Base-by-base conservation (phyloP, 2,329 filamentous ascomycete species). In the Tympanopsis confertula region DNA sequence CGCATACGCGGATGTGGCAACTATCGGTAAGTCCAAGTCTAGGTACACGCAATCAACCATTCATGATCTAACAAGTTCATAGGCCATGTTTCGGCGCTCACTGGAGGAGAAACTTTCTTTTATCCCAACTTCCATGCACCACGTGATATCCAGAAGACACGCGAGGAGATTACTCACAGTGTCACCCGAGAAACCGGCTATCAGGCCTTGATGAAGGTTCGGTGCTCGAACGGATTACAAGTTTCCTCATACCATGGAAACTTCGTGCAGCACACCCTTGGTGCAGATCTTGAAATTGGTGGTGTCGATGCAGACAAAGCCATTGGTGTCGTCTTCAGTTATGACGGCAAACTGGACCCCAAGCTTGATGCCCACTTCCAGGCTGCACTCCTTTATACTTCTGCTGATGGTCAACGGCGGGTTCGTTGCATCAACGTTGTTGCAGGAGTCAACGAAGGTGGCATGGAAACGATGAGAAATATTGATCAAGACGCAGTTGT, bases 281-380 rank as follows among this genome's bases (percentile, higher is more conserved):
- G 87, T 10, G 87, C 88, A 3, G 91, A 98, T 58, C 73, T 98
- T 33, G 88, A 98, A 55, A 85, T 98, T 50, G 91, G 91, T 19
- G 76, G 84, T 37, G 78, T 96, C 37, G 91, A 96, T 55, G 80
- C 86, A 15, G 91, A 98, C 61, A 95, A 95, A 63, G 86, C 89
- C 7, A 72, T 98, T 46, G 84, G 81, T 3, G 85, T 96, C 10
- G 81, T 86, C 36, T 98, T 98, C 57, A 84, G 76, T 49, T 94
- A 98, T 57, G 91, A 98, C 53, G 91, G 91, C 42, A 96, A 96
- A 61, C 74, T 98, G n/a, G 91, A 98, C 58, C 69, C 86, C 4
- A 95, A 95, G 60, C 71, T 96, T 17, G 91, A 98, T 58, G 89
- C 89, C 5, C 91, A 98, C 61, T 98, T 98, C 71, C 91, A 98